Conservation (phyloP, 306 rosid species). For the Ziziphus jujuba region DNA sequence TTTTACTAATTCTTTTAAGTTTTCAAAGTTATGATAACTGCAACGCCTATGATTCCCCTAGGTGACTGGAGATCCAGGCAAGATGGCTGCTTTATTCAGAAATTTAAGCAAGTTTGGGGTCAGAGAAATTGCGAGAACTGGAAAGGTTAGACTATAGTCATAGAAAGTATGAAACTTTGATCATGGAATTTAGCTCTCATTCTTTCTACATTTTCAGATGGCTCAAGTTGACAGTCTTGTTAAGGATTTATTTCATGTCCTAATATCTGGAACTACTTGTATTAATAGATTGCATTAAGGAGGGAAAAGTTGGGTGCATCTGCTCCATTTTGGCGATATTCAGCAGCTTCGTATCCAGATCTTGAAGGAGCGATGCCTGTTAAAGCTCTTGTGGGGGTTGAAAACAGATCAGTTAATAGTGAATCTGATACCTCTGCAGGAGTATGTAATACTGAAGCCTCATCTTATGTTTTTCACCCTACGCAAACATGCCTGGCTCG, state of each 20-base stretch:
- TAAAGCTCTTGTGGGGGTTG: conserved; percentile 48
- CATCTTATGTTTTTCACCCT: not conserved
- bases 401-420: conserved; percentile 22
- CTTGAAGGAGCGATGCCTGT: conserved; percentile 52
- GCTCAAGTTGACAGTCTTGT: conserved; percentile 14
- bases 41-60: conserved; percentile 21
- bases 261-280: conserved; percentile 13
- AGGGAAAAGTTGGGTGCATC: conserved; percentile 88
- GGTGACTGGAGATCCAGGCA: conserved; percentile 94
- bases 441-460: conserved; percentile 35
- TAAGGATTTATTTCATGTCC: conserved; percentile 14
- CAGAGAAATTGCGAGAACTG: conserved; percentile 85
- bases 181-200: conserved; percentile 4
- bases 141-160: conserved; percentile 64
- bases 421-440: conserved; percentile 44
- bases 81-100: conserved; percentile 71
- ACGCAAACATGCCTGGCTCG: too few species aligned
- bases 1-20: not conserved
- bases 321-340: conserved; percentile 89
- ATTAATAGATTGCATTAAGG: conserved; percentile 74
- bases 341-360: conserved; percentile 93
- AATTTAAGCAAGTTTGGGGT: conserved; percentile 76
- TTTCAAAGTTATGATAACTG: not conserved
- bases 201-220: conserved; percentile 15
- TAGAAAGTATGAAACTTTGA: conserved; percentile 3